Percentiles rank a stretch among this genome's conserved stretches.
phyloP scores from a whole-genome alignment of 2,329 filamentous ascomycete genomes.

The Magnaporthiopsis poae region DNA sequence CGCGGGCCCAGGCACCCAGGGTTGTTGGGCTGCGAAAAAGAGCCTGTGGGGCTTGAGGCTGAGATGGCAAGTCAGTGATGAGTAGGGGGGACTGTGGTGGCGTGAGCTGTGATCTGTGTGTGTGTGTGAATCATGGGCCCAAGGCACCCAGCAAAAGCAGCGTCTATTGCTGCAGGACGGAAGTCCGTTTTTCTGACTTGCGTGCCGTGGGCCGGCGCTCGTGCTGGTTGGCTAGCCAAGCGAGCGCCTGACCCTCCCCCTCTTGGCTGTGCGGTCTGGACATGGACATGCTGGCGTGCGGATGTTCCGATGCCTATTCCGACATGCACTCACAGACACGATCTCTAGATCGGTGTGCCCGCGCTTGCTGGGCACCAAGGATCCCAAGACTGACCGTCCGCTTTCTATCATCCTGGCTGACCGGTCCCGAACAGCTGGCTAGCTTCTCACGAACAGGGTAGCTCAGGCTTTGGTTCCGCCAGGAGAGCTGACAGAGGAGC shows the following conservation, averaged over 20 bases:
- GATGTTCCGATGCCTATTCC: background rate
- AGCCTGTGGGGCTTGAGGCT: conserved; percentile 9
- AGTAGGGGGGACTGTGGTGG: background rate
- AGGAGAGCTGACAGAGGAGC: background rate
- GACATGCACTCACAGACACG: background rate
- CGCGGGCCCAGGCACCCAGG: background rate
- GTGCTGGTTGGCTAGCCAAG: conserved; percentile 3
- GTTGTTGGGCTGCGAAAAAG: background rate
- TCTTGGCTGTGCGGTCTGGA: background rate
- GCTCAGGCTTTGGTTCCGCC: background rate
- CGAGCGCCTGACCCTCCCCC: background rate
- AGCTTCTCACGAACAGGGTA: background rate
- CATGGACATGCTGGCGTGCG: background rate
- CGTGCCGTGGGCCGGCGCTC: conserved; percentile 1
- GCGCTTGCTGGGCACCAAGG: background rate
- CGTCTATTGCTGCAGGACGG: conserved; percentile 8
- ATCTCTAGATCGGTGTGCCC: background rate
- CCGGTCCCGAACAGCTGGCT: background rate
- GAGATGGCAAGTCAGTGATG: conserved; percentile 2
- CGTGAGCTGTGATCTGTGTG: background rate
- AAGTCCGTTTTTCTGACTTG: conserved; percentile 8
- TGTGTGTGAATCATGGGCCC: conserved; percentile 5
- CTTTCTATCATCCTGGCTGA: background rate
- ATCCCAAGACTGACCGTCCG: background rate
- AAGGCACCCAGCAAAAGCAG: background rate